These are phyloP conservation scores for Lichtheimia hyalospora DNA, from an alignment of 371 early-diverging fungal genomes.

Conservation along the genomic window DNA sequence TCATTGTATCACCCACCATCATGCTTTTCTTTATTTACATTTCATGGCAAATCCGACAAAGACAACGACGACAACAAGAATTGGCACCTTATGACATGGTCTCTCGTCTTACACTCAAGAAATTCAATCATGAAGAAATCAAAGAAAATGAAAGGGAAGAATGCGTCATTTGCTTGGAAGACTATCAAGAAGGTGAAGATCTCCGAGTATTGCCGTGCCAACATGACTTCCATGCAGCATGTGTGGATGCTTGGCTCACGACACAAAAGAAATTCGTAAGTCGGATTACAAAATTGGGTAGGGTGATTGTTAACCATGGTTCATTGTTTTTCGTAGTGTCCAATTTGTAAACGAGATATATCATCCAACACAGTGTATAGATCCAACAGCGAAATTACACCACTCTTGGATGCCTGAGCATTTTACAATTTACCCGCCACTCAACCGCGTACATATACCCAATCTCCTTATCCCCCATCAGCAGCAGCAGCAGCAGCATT, in stretches of 20 bases:
- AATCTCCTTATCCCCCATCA: neutral
- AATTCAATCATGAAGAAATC: conserved; percentile 57
- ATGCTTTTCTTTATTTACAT: conserved; percentile 71
- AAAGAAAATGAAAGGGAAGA: conserved; percentile 66
- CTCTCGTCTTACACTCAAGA: conserved; percentile 56
- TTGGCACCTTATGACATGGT: conserved; percentile 70
- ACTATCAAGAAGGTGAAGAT: conserved; percentile 77
- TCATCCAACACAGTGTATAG: conserved; percentile 5
- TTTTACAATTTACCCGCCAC: too few species aligned
- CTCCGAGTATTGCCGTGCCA: conserved; percentile 84
- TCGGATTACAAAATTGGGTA: conserved; percentile 6
- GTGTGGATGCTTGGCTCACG: conserved; percentile 89
- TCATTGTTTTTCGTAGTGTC: conserved; percentile 2
- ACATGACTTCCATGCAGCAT: conserved; percentile 89
- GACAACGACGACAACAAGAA: conserved; percentile 56
- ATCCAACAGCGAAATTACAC: conserved; percentile 8
- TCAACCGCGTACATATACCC: too few species aligned
- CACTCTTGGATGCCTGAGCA: conserved; percentile 6
- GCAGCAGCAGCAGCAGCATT: too few species aligned
- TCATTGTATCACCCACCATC: conserved; percentile 67
- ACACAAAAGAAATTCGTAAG: conserved; percentile 78
- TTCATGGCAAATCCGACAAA: conserved; percentile 63
- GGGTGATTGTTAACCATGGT: too few species aligned
- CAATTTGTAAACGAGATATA: conserved; percentile 6
- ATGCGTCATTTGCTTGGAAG: conserved; percentile 95